Evolutionary conservation across 1,284 basidiomycete genomes (phyloP).

Genomic region (Pseudozyma thailandica): DNA sequence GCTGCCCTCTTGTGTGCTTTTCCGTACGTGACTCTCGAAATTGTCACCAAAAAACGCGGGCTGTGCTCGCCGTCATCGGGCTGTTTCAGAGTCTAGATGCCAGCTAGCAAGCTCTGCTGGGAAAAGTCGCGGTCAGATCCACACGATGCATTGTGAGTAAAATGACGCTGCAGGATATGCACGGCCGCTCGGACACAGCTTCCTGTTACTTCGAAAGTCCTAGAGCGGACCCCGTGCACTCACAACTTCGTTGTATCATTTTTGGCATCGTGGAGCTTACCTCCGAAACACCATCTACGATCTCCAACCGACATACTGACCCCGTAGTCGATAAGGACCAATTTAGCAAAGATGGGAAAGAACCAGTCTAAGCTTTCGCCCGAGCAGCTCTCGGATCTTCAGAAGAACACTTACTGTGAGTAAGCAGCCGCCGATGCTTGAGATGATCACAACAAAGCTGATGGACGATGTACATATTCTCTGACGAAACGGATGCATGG

Average conservation of each 20-base stretch:
- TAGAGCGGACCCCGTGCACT: not conserved
- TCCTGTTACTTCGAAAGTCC: no score
- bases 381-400: constrained; percentile 93
- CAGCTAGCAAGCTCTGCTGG: no score
- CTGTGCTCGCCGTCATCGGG: constrained; percentile 6
- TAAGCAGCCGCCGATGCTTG: constrained; percentile 4
- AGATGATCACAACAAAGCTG: constrained; percentile 1
- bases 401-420: constrained; percentile 98
- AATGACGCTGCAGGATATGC: no score
- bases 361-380: constrained; percentile 94
- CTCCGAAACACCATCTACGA: constrained; percentile 14
- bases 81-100: no score
- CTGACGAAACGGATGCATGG: not conserved
- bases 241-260: not conserved
- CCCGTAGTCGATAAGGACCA: constrained; percentile 3
- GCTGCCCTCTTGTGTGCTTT: no score
- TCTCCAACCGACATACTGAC: not conserved
- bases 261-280: not conserved
- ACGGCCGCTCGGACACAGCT: no score
- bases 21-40: no score
- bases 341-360: constrained; percentile 78
- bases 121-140: no score
- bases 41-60: no score
- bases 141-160: no score
- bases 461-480: constrained; percentile 9